A percentile compares a stretch with the other conserved stretches of the same genome.
These are phyloP conservation scores for Pseudocercospora macadamiae DNA, from an alignment of 2,329 filamentous ascomycete genomes.

Conservation along the genomic window DNA sequence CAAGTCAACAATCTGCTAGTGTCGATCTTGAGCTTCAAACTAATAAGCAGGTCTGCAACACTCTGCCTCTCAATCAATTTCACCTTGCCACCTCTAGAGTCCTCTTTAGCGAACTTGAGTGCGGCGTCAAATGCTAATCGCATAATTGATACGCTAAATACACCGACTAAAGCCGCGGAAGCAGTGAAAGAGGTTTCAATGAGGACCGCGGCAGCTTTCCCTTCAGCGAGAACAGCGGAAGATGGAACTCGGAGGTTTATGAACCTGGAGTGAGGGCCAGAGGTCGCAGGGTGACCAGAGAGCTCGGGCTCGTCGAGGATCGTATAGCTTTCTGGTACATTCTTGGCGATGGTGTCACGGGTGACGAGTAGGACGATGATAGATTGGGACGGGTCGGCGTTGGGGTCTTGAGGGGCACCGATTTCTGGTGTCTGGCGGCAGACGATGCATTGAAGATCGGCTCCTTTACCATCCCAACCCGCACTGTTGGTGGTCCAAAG, in stretches of 20 bases:
- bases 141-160: conserved; percentile 59
- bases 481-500: conserved; percentile 59
- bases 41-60: conserved; percentile 56
- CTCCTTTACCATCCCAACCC: conserved; percentile 58
- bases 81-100: conserved; percentile 51
- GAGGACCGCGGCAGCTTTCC: conserved; percentile 48
- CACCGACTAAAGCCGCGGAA: conserved; percentile 55
- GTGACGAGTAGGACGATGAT: conserved; percentile 58
- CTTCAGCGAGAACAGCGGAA: conserved; percentile 64
- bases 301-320: conserved; percentile 52
- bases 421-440: conserved; percentile 45
- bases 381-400: conserved; percentile 36
- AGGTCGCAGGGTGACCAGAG: conserved; percentile 53
- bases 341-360: conserved; percentile 51
- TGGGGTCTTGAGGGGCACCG: conserved; percentile 13
- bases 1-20: conserved; percentile 55
- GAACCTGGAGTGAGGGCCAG: conserved; percentile 74
- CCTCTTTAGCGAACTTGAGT: conserved; percentile 52
- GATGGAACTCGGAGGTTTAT: conserved; percentile 83
- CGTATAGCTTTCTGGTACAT: conserved; percentile 47
- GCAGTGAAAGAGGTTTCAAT: conserved; percentile 50
- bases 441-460: conserved; percentile 57
- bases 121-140: conserved; percentile 57
- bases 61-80: conserved; percentile 54
- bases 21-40: conserved; percentile 57